A percentile compares a stretch with the other conserved stretches of the same genome.
Evolutionary conservation across 2,329 filamentous ascomycete genomes (phyloP).

Genomic region (Alternaria triticimaculans): DNA sequence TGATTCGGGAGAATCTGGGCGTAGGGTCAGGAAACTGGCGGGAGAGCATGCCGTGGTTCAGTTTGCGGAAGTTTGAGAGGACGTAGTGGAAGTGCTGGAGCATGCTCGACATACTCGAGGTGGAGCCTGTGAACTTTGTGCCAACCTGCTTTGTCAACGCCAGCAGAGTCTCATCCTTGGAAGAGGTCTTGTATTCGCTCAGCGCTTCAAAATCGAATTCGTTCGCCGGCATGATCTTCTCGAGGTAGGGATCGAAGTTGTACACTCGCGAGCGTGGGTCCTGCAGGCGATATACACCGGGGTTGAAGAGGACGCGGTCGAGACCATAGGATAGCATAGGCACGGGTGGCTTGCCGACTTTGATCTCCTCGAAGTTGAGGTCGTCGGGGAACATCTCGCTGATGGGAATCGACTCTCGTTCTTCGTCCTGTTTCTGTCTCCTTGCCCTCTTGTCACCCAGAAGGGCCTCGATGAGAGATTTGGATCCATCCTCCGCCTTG

Average conservation of each 20-base stretch:
- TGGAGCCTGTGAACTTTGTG: constrained; percentile 90
- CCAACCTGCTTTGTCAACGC: constrained; percentile 68
- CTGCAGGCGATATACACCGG: constrained; percentile 84
- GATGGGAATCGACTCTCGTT: constrained; percentile 29
- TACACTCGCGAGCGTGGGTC: constrained; percentile 86
- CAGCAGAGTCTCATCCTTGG: constrained; percentile 77
- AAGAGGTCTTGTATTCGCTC: constrained; percentile 89
- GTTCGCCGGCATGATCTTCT: constrained; percentile 87
- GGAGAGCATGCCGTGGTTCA: constrained; percentile 73
- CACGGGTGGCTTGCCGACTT: constrained; percentile 59
- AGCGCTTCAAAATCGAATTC: constrained; percentile 93
- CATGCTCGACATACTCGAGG: constrained; percentile 91
- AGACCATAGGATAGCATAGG: constrained; percentile 76
- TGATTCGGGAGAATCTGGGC: constrained; percentile 73
- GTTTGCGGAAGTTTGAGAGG: constrained; percentile 79
- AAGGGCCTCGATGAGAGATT: constrained; percentile 33
- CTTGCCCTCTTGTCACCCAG: constrained; percentile 18
- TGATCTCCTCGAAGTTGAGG: constrained; percentile 47
- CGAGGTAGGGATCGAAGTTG: constrained; percentile 96
- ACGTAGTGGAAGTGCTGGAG: constrained; percentile 93
- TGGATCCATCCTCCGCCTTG: neutral
- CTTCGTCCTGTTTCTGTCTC: constrained; percentile 5
- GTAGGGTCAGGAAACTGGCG: constrained; percentile 67
- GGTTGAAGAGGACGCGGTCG: constrained; percentile 92
- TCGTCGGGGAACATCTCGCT: constrained; percentile 32